Base-by-base conservation (phyloP, 768 basidiomycete species). In the Chalciporus pseudorubinellus region DNA sequence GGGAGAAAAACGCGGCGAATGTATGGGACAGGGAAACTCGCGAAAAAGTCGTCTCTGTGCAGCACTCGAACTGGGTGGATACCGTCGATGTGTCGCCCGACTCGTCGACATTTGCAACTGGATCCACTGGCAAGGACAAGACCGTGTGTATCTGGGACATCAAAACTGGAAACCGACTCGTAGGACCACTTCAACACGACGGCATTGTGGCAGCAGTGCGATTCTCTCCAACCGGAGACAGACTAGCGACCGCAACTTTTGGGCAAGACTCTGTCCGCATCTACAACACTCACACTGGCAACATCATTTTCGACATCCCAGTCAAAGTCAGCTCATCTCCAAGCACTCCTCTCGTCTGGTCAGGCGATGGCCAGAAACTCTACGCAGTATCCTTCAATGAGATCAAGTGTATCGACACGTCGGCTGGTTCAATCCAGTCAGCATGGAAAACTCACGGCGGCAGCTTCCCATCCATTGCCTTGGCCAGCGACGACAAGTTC, bases 311-410 rank as follows among this genome's bases (percentile, higher is more conserved):
- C 6, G 16, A 39, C 4, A 11, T 46, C 12, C 0, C 4, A 2
- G 28, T 43, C 1, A 0, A 22, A 9, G 33, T 46, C 7, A 2
- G 4, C 4, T 12, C 29, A 29, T 29, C 24, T 10, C 4, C 47
- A 16, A 0, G 1, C 43, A 41, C 10, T 3, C 22, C 39, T 42
- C 52, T 53, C 14, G 29, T 53, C 33, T 59, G 58, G 56, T 44
- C 22, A 0, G 26, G 42, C 2, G 22, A 54, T 4, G 19, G 39
- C 4, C 26, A 34, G 33, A 34, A n/a, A 34, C 14, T 58, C 13
- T 46, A 48, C 7, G n/a, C 42, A 3, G 2, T 34, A 0, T 36
- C 43, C 6, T 18, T 21, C 6, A 3, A 3, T 0, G n/a, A 7
- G 20, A 43, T 58, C 36, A 46, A 43, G 11, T 7, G 33, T 11